Evolutionary conservation across 148 eudicot species (phyloP).

Genomic region (Vaccinium vitisidaea): DNA sequence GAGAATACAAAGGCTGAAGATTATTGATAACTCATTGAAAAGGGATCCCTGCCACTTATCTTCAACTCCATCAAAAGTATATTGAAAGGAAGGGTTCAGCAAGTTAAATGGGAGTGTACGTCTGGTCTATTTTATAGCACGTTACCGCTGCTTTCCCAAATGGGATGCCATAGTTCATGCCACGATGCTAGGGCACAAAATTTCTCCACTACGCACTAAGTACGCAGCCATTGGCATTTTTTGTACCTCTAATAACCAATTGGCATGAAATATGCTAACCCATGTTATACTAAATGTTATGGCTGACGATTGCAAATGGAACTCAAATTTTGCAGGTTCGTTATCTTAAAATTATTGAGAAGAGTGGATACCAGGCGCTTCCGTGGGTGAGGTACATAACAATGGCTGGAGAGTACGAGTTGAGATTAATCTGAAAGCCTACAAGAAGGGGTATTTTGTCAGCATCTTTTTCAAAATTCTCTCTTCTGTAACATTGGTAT

Average conservation of each 20-base stretch:
- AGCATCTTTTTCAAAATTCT: not conserved
- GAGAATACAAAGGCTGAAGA: not conserved
- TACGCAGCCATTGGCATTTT: not conserved
- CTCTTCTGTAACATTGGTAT: not conserved
- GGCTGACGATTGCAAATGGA: not conserved
- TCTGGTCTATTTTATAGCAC: not conserved
- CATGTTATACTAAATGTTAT: not conserved
- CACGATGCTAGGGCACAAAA: not conserved
- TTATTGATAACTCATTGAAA: not conserved
- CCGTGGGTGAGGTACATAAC: slow-evolving; percentile 16
- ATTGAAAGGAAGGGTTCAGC: not conserved
- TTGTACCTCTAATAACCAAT: too few species aligned
- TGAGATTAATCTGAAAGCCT: slow-evolving; percentile 42
- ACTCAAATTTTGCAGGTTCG: slow-evolving; percentile 40
- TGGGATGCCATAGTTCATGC: not conserved
- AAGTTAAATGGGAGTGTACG: not conserved
- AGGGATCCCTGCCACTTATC: not conserved
- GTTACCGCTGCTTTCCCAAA: not conserved
- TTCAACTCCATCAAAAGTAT: not conserved
- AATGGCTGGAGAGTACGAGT: slow-evolving; percentile 52
- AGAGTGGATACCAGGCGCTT: slow-evolving; percentile 5
- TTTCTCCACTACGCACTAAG: not conserved
- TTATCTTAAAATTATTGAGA: slow-evolving; percentile 32
- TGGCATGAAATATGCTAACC: not conserved
- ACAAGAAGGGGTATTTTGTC: not conserved